Base-by-base conservation (phyloP, 2,329 filamentous ascomycete genomes). In the Penicillium psychrosexuale region DNA sequence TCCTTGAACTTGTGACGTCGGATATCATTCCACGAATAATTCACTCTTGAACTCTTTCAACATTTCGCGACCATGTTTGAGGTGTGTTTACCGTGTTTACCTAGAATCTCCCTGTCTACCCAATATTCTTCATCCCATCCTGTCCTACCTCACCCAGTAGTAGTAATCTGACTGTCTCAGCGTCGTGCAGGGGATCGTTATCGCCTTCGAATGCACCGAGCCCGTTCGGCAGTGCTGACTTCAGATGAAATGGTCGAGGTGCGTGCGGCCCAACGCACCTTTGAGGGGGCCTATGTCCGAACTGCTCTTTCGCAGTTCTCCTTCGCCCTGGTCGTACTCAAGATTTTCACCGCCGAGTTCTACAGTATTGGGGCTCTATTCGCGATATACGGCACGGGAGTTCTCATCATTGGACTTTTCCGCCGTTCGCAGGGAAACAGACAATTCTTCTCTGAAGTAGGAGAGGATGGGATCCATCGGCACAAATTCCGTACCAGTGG, bases 351-450 rank as follows among this genome's bases (percentile, higher is more conserved):
- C 8, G 84, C 87, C 49, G 94, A 97, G 70, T 97, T 99, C 79
- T 97, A 97, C 76, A 86, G 88, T 63, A 96, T 97, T 60, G 94
- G 94, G n/a, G 94, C 94, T 7, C 80, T 99, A 31, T 97, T 97
- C 71, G 92, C 94, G 40, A 86, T 91, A 46, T 97, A 97, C 69
- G 94, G 93, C 12, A 86, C 87, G 3, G 90, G 90, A 7, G 84
- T 99, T 45, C 79, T 97, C 69, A 80, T 90, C 27, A 90, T 95
- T 56, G 89, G 91, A 65, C 78, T 91, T 51, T 95, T 95, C 74
- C 84, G 94, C 55, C 85, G 94, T 51, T 90, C 92, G 69, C 90
- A 97, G 75, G 92, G 94, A 54, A 96, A 97, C 69, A 84, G 86
- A 61, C 93, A 97, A 74, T 97, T 99, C 77, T 97, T 97, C 74